These are phyloP conservation scores for Boechera retrofracta DNA, from an alignment of 345 rosid species.

Conservation along the genomic window DNA sequence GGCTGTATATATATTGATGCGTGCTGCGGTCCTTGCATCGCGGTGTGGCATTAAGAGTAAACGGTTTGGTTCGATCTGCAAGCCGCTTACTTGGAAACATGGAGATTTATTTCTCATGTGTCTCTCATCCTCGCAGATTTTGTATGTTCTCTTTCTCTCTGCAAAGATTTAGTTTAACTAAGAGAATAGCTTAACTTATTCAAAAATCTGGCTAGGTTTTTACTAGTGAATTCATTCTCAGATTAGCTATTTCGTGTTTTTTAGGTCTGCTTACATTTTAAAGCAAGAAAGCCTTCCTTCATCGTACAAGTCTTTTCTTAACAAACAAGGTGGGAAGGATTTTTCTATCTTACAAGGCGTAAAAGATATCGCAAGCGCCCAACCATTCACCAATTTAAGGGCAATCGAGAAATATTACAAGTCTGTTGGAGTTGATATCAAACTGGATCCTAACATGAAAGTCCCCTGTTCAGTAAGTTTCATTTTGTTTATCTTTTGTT, in stretches of 20 bases:
- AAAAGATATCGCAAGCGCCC: constrained; percentile 69
- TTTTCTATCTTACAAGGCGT: constrained; percentile 69
- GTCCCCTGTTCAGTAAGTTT: constrained; percentile 75
- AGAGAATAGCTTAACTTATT: neutral
- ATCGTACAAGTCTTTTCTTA: constrained; percentile 90
- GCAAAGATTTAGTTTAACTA: neutral
- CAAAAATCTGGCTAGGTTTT: neutral
- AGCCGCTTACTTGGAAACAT: constrained; percentile 98
- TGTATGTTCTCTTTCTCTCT: constrained; percentile 56
- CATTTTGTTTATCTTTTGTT: constrained; percentile 5
- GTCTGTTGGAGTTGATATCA: constrained; percentile 70
- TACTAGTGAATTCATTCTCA: neutral
- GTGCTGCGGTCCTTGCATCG: constrained; percentile 90
- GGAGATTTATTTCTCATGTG: constrained; percentile 96
- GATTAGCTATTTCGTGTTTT: neutral
- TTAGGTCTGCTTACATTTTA: constrained; percentile 90
- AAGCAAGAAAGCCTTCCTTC: constrained; percentile 90
- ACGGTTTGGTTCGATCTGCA: constrained; percentile 74
- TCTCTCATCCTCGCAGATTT: constrained; percentile 89
- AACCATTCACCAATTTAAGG: constrained; percentile 70
- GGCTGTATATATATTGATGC: constrained; percentile 91
- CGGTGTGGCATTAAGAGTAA: constrained; percentile 95
- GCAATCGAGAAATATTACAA: constrained; percentile 73
- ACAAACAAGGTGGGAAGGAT: constrained; percentile 88
- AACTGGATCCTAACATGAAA: constrained; percentile 81